phyloP scores from a whole-genome alignment of 352 stramenopile genomes.

The Globisporangium heterothallicum region DNA sequence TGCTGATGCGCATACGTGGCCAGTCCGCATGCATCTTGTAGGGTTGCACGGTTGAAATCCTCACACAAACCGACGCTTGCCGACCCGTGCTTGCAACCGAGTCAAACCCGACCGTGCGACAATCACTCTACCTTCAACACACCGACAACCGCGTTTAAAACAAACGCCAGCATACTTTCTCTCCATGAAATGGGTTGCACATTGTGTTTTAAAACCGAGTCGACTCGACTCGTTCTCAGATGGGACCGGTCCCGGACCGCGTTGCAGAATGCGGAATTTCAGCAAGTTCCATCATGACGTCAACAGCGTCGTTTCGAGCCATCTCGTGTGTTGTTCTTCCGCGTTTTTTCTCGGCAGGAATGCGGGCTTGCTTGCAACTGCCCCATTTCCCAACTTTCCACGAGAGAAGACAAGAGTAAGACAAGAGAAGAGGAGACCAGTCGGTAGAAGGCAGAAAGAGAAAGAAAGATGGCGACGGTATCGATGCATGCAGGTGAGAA shows the following conservation, averaged over 20 bases:
- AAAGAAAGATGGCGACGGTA: constrained; percentile 39
- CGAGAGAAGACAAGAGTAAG: not conserved
- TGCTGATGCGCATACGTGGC: too few species aligned
- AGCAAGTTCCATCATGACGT: constrained; percentile 3
- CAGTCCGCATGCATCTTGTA: not conserved
- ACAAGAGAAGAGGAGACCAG: not conserved
- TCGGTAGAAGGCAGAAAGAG: too few species aligned
- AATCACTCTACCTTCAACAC: constrained; percentile 14
- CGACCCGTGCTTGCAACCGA: not conserved
- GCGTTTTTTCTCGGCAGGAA: constrained; percentile 2
- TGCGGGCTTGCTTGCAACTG: not conserved
- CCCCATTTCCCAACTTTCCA: constrained; percentile 8
- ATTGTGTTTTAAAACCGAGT: not conserved
- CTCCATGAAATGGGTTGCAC: too few species aligned
- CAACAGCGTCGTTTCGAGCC: constrained; percentile 9
- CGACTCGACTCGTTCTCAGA: not conserved
- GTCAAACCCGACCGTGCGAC: constrained; percentile 2
- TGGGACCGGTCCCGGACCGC: not conserved
- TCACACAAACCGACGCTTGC: not conserved
- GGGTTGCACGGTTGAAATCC: too few species aligned
- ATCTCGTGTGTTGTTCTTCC: constrained; percentile 2
- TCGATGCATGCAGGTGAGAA: constrained; percentile 49
- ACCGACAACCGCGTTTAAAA: too few species aligned
- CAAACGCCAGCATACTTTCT: too few species aligned
- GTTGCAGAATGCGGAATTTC: not conserved